phyloP scores from a whole-genome alignment of 768 basidiomycete genomes.

The Tylopilus intermedius region DNA sequence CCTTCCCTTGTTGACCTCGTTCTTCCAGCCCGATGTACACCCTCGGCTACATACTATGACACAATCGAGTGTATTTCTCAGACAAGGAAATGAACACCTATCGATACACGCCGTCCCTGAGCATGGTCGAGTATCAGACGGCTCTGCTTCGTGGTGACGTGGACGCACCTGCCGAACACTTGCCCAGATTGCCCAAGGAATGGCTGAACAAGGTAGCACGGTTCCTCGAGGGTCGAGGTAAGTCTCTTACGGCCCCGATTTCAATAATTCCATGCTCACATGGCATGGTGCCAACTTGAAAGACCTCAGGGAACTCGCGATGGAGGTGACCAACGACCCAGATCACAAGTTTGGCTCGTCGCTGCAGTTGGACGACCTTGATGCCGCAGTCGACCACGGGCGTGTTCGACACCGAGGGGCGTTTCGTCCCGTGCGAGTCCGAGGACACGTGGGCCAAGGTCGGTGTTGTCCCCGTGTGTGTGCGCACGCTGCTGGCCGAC shows the following conservation, averaged over 20 bases:
- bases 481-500: neutral
- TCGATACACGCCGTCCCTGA: constrained; percentile 75
- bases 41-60: constrained; percentile 89
- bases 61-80: constrained; percentile 90
- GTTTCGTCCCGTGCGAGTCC: too few species aligned
- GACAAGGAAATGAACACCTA: constrained; percentile 91
- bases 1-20: neutral
- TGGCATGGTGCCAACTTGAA: neutral
- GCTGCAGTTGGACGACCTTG: constrained; percentile 86
- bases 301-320: constrained; percentile 93
- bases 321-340: constrained; percentile 82
- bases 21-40: constrained; percentile 71
- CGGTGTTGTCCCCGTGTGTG: neutral
- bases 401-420: too few species aligned
- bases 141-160: constrained; percentile 88
- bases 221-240: constrained; percentile 89
- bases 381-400: constrained; percentile 58
- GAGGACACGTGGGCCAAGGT: constrained; percentile 26
- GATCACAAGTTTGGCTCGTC: constrained; percentile 97
- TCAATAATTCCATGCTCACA: neutral
- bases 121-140: constrained; percentile 93
- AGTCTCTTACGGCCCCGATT: neutral
- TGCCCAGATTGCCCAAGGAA: constrained; percentile 81
- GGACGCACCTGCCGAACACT: constrained; percentile 75
- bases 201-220: constrained; percentile 90